phyloP scores from a whole-genome alignment of 805 yeast genomes.

The Saturnispora mendoncae region DNA sequence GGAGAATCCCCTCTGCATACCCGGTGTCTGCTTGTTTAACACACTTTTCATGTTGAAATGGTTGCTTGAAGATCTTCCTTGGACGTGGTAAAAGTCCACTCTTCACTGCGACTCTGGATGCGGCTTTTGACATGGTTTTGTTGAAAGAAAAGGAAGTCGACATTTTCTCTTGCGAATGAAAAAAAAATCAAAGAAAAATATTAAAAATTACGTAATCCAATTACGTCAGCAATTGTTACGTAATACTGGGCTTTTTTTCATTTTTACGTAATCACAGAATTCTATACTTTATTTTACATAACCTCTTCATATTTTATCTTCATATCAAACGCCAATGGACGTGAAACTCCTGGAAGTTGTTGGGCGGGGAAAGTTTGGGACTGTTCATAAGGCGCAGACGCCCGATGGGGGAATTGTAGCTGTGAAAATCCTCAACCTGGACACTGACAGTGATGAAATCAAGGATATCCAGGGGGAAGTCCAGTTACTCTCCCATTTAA shows the following conservation, averaged over 20 bases:
- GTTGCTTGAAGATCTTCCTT: constrained; percentile 66
- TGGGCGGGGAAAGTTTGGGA: constrained; percentile 95
- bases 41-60: constrained; percentile 44
- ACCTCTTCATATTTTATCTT: not conserved
- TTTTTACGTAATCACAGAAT: not conserved
- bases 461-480: constrained; percentile 91
- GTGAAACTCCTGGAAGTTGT: constrained; percentile 83
- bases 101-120: constrained; percentile 47
- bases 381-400: constrained; percentile 82
- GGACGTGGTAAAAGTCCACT: constrained; percentile 79
- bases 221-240: not conserved
- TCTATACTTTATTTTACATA: not conserved
- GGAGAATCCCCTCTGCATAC: constrained; percentile 61
- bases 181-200: not conserved
- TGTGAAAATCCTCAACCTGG: constrained; percentile 84
- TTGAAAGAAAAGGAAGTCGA: too few species aligned
- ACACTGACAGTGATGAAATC: constrained; percentile 90
- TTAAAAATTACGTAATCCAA: not conserved
- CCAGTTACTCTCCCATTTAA: constrained; percentile 72
- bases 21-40: constrained; percentile 48
- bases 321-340: constrained; percentile 22
- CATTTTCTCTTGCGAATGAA: not conserved
- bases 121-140: constrained; percentile 39
- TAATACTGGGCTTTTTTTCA: not conserved
- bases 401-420: constrained; percentile 78